These are phyloP conservation scores for Amylocystis lapponica DNA, from an alignment of 768 basidiomycete genomes.

Conservation along the genomic window DNA sequence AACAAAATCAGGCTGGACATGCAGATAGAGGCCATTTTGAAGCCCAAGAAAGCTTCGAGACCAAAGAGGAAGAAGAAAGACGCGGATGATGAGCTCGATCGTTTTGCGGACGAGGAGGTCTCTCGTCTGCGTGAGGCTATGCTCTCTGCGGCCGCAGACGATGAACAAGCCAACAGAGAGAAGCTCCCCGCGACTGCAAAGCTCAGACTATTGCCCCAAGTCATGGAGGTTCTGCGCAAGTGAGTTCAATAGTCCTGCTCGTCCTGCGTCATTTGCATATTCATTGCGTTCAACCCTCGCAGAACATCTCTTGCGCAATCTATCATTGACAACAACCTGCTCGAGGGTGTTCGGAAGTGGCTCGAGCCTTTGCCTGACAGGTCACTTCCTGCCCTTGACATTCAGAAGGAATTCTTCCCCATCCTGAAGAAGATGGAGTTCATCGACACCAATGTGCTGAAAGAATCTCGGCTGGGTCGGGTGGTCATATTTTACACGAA, in stretches of 20 bases:
- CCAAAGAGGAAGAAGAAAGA: slow-evolving; percentile 71
- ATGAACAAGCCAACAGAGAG: slow-evolving; percentile 72
- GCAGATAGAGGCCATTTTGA: slow-evolving; percentile 83
- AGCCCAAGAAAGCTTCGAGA: slow-evolving; percentile 64
- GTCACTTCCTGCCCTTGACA: slow-evolving; percentile 91
- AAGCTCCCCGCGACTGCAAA: slow-evolving; percentile 83
- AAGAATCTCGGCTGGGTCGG: slow-evolving; percentile 85
- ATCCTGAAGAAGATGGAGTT: slow-evolving; percentile 84
- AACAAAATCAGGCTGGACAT: slow-evolving; percentile 74
- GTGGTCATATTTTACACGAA: slow-evolving; percentile 95
- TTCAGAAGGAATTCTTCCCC: slow-evolving; percentile 87
- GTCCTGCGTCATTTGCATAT: not conserved
- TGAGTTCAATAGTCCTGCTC: slow-evolving; percentile 37
- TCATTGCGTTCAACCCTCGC: slow-evolving; percentile 1
- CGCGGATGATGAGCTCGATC: slow-evolving; percentile 77
- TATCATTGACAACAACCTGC: slow-evolving; percentile 91
- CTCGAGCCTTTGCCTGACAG: slow-evolving; percentile 91
- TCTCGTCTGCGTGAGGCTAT: slow-evolving; percentile 84
- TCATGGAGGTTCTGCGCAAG: slow-evolving; percentile 93
- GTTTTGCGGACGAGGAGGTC: slow-evolving; percentile 87
- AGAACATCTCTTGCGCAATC: slow-evolving; percentile 85
- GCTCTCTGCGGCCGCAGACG: slow-evolving; percentile 80
- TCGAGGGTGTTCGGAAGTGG: slow-evolving; percentile 86
- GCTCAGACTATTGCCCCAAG: slow-evolving; percentile 78
- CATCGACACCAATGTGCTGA: slow-evolving; percentile 85